A percentile compares a stretch with the other conserved stretches of the same genome.
These are phyloP conservation scores for Glomus cerebriforme DNA, from an alignment of 192 early-diverging fungal species.

Conservation along the genomic window DNA sequence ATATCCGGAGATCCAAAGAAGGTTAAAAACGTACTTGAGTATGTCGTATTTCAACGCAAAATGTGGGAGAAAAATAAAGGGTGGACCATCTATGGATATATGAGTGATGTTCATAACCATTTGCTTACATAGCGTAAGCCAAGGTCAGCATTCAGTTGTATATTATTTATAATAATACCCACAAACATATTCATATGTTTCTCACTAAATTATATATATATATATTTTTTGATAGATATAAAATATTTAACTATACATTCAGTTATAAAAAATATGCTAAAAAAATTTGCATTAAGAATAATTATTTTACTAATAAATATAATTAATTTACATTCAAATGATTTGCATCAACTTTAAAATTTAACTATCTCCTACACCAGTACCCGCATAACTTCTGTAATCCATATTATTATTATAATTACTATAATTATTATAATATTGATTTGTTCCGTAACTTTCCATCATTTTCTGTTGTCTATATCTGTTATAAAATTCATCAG, in stretches of 20 bases:
- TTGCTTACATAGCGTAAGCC: too few species aligned
- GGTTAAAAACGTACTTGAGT: conserved; percentile 61
- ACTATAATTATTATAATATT: neutral
- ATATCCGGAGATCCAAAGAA: conserved; percentile 54
- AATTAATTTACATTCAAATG: too few species aligned
- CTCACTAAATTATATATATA: too few species aligned
- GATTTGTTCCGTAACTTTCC: neutral
- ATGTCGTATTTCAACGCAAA: conserved; percentile 68
- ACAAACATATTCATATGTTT: too few species aligned
- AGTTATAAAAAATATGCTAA: neutral
- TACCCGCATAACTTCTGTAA: neutral
- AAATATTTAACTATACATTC: too few species aligned
- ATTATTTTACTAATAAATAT: neutral
- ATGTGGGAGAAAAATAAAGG: conserved; percentile 59
- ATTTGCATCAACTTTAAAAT: too few species aligned
- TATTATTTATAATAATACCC: too few species aligned
- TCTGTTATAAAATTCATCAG: conserved; percentile 12
- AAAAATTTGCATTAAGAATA: neutral
- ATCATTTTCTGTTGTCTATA: neutral
- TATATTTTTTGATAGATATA: too few species aligned
- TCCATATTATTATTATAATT: neutral
- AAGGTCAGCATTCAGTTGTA: too few species aligned
- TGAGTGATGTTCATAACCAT: too few species aligned
- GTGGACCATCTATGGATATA: conserved; percentile 63
- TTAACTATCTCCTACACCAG: conserved; percentile 1